Base-by-base conservation (phyloP, 116 monocot genomes). In the Papilionanthe hybrid region DNA sequence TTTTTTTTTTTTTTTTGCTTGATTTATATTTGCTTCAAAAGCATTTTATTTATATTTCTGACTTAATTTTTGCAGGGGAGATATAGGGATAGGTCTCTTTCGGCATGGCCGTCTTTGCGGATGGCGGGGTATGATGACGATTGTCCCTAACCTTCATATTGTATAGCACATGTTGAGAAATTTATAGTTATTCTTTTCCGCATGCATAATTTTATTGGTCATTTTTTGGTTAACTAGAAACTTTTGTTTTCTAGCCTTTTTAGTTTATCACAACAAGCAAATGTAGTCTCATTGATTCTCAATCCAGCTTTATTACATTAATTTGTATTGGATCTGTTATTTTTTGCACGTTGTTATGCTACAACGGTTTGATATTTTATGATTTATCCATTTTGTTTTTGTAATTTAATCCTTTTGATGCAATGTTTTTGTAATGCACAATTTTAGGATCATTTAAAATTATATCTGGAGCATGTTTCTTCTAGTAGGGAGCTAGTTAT, bases 121-220 rank as follows among this genome's bases (percentile, higher is more conserved):
- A 75, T 75, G 75, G 75, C 20, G 75, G 75, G 75, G 75, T 75
- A 75, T 75, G 73, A 27, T 73, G 44, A 73, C 20, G 49, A 12
- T 49, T 17, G 13, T 75, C 11, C 27, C 48, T 13, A 1, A 18
- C 44, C 44, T 73, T 20, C 11, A 17, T 73, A 29, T 69, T 69
- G 15, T 32, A 12, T 11, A 71, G 11, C 65, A 71, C 32, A 71
- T 71, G 43, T 44, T 43, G 5, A 15, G 7, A 73, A 22, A 44
- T 73, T 73, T 73, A 29, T 71, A 71, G 13, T 3, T 2, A 17
- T 12, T 53, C 53, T 53, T 53, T 15, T 15, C 53, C 15, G 12
- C 4, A 53, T 3, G 2, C 15, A 53, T 13, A 53, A 53, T 17
- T 53, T 53, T 53, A 53, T 69, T 60, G 7, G 7, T 60, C 20